Evolutionary conservation across 2,329 filamentous ascomycete genomes (phyloP).

Genomic region (Apiospora marii): DNA sequence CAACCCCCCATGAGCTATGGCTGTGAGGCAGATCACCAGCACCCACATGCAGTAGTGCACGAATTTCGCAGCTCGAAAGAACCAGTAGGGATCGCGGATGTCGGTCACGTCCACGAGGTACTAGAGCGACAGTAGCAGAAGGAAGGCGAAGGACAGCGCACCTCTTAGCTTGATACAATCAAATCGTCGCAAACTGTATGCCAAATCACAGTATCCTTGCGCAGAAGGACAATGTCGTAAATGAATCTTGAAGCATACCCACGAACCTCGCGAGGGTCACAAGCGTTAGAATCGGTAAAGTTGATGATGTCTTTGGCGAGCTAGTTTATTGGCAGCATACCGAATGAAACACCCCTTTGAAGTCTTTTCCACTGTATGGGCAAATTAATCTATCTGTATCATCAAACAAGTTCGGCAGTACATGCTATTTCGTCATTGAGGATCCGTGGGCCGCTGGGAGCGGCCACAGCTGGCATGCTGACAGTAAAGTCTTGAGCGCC

Average conservation of each 20-base stretch:
- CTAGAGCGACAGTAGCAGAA: neutral
- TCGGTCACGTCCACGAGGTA: neutral
- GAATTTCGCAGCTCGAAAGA: neutral
- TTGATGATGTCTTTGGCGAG: too few relatives aligned
- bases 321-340: too few relatives aligned
- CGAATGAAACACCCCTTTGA: too few relatives aligned
- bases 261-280: neutral
- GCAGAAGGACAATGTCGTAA: neutral
- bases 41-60: neutral
- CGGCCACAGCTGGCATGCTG: too few relatives aligned
- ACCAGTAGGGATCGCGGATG: neutral
- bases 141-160: neutral
- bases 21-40: neutral
- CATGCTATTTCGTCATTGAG: too few relatives aligned
- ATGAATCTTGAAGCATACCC: neutral
- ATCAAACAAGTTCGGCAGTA: too few relatives aligned
- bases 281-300: neutral
- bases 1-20: neutral
- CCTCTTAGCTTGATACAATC: neutral
- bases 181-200: neutral
- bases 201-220: neutral
- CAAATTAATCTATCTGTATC: too few relatives aligned
- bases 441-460: too few relatives aligned
- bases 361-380: too few relatives aligned
- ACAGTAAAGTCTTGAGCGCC: too few relatives aligned